Conservation (phyloP, 192 early-diverging fungal species). For the Coemansia sp. region DNA sequence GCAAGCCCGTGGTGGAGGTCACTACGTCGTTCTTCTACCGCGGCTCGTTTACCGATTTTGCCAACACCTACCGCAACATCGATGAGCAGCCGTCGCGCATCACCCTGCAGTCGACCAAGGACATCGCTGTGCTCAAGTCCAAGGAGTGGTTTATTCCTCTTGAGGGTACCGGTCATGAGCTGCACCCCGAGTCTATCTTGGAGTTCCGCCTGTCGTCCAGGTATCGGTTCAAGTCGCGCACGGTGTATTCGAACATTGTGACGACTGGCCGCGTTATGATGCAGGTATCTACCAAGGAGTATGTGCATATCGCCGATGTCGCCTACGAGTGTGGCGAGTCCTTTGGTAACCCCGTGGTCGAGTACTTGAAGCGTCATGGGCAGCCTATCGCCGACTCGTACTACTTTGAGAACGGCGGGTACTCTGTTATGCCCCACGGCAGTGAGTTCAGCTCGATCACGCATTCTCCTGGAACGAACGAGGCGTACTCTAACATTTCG, state of each 20-base stretch:
- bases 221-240: slow-evolving; percentile 50
- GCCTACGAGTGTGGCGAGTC: slow-evolving; percentile 71
- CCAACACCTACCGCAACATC: slow-evolving; percentile 83
- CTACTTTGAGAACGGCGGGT: slow-evolving; percentile 85
- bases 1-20: slow-evolving; percentile 82
- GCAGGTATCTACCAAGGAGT: slow-evolving; percentile 79
- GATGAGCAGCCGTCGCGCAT: slow-evolving; percentile 79
- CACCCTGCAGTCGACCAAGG: slow-evolving; percentile 70
- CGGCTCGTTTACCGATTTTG: slow-evolving; percentile 84
- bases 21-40: slow-evolving; percentile 91
- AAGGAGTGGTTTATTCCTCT: slow-evolving; percentile 81
- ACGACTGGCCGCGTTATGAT: slow-evolving; percentile 75
- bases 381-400: slow-evolving; percentile 84
- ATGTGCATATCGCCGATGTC: slow-evolving; percentile 81
- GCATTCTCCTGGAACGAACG: slow-evolving; percentile 82
- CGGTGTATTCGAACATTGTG: slow-evolving; percentile 68
- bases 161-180: slow-evolving; percentile 47
- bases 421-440: slow-evolving; percentile 75
- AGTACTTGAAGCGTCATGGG: slow-evolving; percentile 85
- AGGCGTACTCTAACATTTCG: slow-evolving; percentile 83
- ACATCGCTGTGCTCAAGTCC: slow-evolving; percentile 85
- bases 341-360: slow-evolving; percentile 86
- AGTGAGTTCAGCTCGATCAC: slow-evolving; percentile 85
- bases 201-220: slow-evolving; percentile 54
- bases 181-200: slow-evolving; percentile 60